Evolutionary conservation across 441 rosid genomes (phyloP).

Genomic region (Daphne laureola): DNA sequence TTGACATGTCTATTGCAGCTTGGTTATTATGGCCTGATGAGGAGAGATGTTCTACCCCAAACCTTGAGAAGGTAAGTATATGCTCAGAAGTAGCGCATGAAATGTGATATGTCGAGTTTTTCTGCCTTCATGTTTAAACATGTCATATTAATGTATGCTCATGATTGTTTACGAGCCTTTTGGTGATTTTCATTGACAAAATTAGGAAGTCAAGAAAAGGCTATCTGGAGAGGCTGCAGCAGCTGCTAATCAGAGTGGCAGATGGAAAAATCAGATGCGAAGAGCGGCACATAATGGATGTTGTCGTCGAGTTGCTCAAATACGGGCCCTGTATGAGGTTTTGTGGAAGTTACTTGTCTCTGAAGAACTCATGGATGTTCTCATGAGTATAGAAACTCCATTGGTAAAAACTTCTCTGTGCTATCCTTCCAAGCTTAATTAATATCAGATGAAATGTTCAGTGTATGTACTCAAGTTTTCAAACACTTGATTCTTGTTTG

Average conservation of each 20-base stretch:
- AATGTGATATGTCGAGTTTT: conserved; percentile 7
- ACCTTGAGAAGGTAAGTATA: conserved; percentile 78
- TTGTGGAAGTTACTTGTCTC: conserved; percentile 90
- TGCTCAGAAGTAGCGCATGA: neutral
- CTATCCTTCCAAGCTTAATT: neutral
- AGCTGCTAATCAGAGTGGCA: conserved; percentile 83
- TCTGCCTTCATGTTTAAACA: neutral
- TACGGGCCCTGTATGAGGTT: conserved; percentile 62
- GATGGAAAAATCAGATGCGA: conserved; percentile 96
- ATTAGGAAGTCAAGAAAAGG: conserved; percentile 87
- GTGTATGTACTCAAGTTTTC: too few relatives aligned
- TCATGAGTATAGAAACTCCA: conserved; percentile 72
- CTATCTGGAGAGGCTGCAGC: conserved; percentile 77
- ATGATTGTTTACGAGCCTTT: conserved; percentile 13
- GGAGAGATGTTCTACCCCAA: conserved; percentile 82
- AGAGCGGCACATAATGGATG: conserved; percentile 96
- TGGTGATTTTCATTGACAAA: conserved; percentile 24
- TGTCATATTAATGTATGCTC: conserved; percentile 2
- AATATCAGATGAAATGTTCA: conserved; percentile 5
- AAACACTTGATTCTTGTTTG: too few relatives aligned
- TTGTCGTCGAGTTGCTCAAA: conserved; percentile 89
- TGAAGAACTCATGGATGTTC: conserved; percentile 65
- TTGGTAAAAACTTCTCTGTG: conserved; percentile 53
- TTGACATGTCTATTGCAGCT: conserved; percentile 71
- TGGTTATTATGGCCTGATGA: conserved; percentile 99